Conservation (phyloP, 139 green algal genomes). For the Mychonastes homosphaera region DNA sequence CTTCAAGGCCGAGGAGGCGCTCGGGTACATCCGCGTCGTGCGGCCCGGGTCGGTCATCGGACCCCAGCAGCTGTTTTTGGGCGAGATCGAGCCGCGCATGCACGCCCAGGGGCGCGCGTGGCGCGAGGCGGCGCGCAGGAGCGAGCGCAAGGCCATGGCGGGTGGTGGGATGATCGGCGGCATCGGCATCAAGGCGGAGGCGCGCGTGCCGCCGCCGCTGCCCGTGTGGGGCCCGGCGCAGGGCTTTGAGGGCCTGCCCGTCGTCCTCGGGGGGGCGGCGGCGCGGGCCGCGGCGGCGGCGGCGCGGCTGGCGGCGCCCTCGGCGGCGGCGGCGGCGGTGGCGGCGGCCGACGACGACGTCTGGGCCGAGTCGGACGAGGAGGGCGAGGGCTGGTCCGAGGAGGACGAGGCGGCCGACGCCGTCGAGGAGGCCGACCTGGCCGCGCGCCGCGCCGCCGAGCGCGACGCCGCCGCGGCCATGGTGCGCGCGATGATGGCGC, state of each 20-base stretch:
- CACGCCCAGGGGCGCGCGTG: slow-evolving; percentile 24
- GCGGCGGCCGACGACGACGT: too few species aligned
- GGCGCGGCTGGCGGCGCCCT: neutral
- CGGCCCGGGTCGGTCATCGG: slow-evolving; percentile 85
- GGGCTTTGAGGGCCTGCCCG: neutral
- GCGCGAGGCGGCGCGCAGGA: slow-evolving; percentile 37
- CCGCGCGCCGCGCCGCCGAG: too few species aligned
- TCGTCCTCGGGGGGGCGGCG: too few species aligned
- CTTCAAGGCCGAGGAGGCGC: slow-evolving; percentile 75
- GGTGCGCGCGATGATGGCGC: too few species aligned
- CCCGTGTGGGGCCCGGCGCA: slow-evolving; percentile 17
- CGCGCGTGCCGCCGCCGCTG: slow-evolving; percentile 15
- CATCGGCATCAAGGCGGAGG: neutral
- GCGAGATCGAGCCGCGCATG: slow-evolving; percentile 42
- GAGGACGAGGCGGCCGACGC: too few species aligned
- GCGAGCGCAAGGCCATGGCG: slow-evolving; percentile 7
- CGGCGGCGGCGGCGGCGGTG: neutral
- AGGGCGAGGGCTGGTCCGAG: too few species aligned
- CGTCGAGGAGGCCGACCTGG: too few species aligned
- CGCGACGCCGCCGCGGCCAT: too few species aligned
- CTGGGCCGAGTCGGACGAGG: too few species aligned
- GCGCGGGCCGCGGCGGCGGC: neutral
- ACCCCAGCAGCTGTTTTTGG: slow-evolving; percentile 83
- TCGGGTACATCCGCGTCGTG: slow-evolving; percentile 86
- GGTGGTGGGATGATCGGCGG: too few species aligned